Base-by-base conservation (phyloP, 202 grass and related monocot genomes). In the Saccharum hybrid region DNA sequence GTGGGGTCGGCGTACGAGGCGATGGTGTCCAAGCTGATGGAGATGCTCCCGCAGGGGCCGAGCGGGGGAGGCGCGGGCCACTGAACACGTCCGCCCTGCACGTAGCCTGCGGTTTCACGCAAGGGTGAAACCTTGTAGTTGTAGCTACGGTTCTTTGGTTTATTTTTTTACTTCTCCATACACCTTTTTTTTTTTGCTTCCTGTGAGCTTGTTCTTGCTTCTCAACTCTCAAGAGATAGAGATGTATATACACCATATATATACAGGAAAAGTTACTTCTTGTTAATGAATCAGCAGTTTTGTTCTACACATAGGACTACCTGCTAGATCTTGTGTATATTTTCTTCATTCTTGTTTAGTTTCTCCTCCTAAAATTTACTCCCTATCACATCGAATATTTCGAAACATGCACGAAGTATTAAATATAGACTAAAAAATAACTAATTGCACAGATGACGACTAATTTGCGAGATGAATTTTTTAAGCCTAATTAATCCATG, bases 11-110 rank as follows among this genome's bases (percentile, higher is more conserved):
- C 81, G 66, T 63, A 78, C 63, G 57, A 77, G 15, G n/a, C 81
- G 78, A 61, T 77, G 68, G 84, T 90, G 86, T 80, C 90, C 36
- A 71, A 77, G 49, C 48, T 90, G 7, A 81, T 96, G 83, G 86
- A 84, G 81, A 88, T 88, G 93, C 83, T 96, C 4, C 84, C 93
- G 0, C 78, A 57, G 31, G 93, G 93, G 4, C 93, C 93, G 0
- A 96, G 93, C 78, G n/a, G 54, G 0, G 83, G 88, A 70, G 93
- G 93, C 6, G 90, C 56, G 0, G 93, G 93, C 0, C 86, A 95
- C 78, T 95, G 84, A 62, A 62, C 8, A 28, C 8, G 57, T 10
- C 0, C 19, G 7, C 48, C 16, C 4, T 4, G 46, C 46, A 16
- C 14, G 8, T 22, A 3, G 10, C 68, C 10, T 30, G 41, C 41